Evolutionary conservation across 2,329 filamentous ascomycete genomes (phyloP).

Genomic region (Pseudopithomyces maydicus): DNA sequence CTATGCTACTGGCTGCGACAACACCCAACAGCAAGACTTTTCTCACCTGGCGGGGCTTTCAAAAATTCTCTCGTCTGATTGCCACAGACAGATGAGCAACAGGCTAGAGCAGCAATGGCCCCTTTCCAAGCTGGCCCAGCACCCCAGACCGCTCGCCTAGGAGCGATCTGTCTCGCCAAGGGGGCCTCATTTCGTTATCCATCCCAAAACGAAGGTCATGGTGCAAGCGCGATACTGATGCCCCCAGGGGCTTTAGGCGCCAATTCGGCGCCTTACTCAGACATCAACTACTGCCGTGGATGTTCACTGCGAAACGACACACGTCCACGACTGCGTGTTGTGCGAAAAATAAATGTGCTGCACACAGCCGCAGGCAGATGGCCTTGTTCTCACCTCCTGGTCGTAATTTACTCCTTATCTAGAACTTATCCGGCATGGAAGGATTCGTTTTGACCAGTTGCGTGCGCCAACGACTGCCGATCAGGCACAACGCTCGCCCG

Average conservation of each 20-base stretch:
- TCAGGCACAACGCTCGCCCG: slow-evolving; percentile 36
- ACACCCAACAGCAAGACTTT: slow-evolving; percentile 14
- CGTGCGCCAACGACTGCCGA: slow-evolving; percentile 28
- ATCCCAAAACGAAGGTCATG: slow-evolving; percentile 7
- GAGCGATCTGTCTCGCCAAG: slow-evolving; percentile 31
- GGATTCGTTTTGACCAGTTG: slow-evolving; percentile 31
- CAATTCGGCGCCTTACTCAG: slow-evolving; percentile 6
- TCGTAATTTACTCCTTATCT: slow-evolving; percentile 38
- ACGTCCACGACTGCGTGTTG: slow-evolving; percentile 15
- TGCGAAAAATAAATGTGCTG: slow-evolving; percentile 20
- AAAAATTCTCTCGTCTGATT: slow-evolving; percentile 7
- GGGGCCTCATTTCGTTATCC: slow-evolving; percentile 26
- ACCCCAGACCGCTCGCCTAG: slow-evolving; percentile 25
- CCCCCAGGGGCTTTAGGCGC: not conserved
- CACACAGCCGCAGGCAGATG: slow-evolving; percentile 9
- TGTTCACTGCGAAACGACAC: slow-evolving; percentile 8
- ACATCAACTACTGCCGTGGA: slow-evolving; percentile 5
- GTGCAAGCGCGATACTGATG: not conserved
- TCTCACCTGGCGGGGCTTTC: not conserved
- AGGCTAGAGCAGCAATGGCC: slow-evolving; percentile 16
- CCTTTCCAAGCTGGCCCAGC: slow-evolving; percentile 18
- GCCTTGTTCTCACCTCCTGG: slow-evolving; percentile 25
- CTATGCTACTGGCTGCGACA: slow-evolving; percentile 10
- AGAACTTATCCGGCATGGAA: slow-evolving; percentile 27
- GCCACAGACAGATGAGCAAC: slow-evolving; percentile 13